phyloP scores from a whole-genome alignment of 2,329 filamentous ascomycete genomes.

The Didymella keratinophila region DNA sequence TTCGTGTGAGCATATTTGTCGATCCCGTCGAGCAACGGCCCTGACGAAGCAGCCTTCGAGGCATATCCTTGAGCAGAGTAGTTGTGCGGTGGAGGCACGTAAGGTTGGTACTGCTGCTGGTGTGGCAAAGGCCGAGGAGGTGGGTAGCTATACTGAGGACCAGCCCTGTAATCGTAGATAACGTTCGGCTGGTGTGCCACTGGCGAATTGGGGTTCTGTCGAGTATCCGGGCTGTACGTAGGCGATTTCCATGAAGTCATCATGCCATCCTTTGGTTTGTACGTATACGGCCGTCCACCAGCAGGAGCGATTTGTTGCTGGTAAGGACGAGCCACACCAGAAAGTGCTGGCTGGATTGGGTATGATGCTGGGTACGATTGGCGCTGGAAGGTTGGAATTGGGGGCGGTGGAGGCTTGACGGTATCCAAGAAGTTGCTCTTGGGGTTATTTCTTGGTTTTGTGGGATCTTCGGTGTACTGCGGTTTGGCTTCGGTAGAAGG shows the following conservation, averaged over 20 bases:
- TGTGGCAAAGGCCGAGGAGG: slow-evolving; percentile 28
- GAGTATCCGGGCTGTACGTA: slow-evolving; percentile 44
- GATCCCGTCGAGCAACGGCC: slow-evolving; percentile 32
- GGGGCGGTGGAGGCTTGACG: slow-evolving; percentile 56
- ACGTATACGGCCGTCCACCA: slow-evolving; percentile 38
- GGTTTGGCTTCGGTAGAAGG: slow-evolving; percentile 88
- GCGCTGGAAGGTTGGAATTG: slow-evolving; percentile 40
- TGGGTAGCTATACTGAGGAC: slow-evolving; percentile 35
- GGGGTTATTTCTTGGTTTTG: slow-evolving; percentile 67
- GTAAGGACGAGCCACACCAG: slow-evolving; percentile 42
- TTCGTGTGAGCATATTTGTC: slow-evolving; percentile 40
- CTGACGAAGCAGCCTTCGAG: slow-evolving; percentile 31
- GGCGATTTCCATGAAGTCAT: slow-evolving; percentile 39
- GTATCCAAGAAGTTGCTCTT: slow-evolving; percentile 78
- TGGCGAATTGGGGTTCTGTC: slow-evolving; percentile 49
- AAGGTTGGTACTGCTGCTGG: slow-evolving; percentile 38
- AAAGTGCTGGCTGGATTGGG: slow-evolving; percentile 55
- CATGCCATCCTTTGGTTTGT: slow-evolving; percentile 44
- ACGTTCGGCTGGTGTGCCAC: slow-evolving; percentile 51
- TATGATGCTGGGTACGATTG: slow-evolving; percentile 51
- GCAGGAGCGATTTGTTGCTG: slow-evolving; percentile 36
- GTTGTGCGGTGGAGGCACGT: slow-evolving; percentile 36
- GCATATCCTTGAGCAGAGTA: slow-evolving; percentile 37
- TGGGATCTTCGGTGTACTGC: slow-evolving; percentile 85
- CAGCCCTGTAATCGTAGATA: slow-evolving; percentile 43